Conservation (phyloP, 768 basidiomycete species). For the Krasilnikovozyma curviuscula region DNA sequence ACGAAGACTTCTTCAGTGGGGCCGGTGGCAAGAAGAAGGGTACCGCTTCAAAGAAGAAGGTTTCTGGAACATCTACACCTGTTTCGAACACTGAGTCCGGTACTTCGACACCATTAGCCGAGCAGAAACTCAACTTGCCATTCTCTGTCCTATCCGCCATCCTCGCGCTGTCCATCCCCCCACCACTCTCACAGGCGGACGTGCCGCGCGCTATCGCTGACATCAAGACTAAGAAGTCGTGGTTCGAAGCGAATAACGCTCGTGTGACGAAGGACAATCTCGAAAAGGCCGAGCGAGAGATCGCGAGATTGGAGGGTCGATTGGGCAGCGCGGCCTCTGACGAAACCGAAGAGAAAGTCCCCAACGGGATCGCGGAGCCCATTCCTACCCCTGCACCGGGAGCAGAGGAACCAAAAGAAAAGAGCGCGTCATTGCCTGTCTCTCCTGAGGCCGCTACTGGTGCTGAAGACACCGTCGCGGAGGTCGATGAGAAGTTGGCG, state of each 20-base stretch:
- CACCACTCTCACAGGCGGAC: constrained; percentile 57
- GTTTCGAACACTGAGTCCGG: constrained; percentile 4
- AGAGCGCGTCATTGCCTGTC: no score
- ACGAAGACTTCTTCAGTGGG: constrained; percentile 29
- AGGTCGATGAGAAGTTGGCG: no score
- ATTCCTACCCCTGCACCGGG: no score
- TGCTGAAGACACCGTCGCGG: no score
- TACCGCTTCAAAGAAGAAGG: constrained; percentile 17
- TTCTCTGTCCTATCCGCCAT: constrained; percentile 74
- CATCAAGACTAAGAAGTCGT: constrained; percentile 79
- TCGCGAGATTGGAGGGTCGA: no score
- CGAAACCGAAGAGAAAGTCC: no score
- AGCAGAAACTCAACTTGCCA: constrained; percentile 47
- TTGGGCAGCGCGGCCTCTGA: no score
- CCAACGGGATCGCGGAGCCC: no score
- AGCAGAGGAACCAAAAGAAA: no score
- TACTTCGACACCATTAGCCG: constrained; percentile 11
- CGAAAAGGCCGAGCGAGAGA: no score
- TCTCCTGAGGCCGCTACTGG: no score
- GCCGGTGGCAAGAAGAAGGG: constrained; percentile 38
- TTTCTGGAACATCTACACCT: constrained; percentile 9
- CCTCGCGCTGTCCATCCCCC: constrained; percentile 68
- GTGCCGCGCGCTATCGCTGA: constrained; percentile 70
- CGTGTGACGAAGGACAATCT: constrained; percentile 25
- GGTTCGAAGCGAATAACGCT: constrained; percentile 83